phyloP scores from a whole-genome alignment of 2,329 filamentous ascomycete genomes.

The Penicillium psychrosexuale region DNA sequence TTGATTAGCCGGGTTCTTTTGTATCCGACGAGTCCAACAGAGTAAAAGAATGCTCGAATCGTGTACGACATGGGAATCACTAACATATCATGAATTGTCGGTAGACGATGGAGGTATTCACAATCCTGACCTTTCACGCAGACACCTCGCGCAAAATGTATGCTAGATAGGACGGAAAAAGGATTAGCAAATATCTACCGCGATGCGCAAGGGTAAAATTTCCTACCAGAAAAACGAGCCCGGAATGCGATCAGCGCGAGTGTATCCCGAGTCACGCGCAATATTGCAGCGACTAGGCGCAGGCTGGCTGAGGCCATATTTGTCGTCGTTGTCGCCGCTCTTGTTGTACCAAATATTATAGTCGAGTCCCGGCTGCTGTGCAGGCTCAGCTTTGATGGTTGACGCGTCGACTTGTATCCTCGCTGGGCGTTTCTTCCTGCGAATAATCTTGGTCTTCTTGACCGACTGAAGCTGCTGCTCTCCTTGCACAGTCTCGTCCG shows the following conservation, averaged over 20 bases:
- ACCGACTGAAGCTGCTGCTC: conserved; percentile 25
- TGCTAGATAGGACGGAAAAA: not conserved
- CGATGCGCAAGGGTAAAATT: conserved; percentile 62
- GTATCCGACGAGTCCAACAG: not conserved
- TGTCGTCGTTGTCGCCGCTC: conserved; percentile 95
- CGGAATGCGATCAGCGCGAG: conserved; percentile 68
- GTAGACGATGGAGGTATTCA: conserved; percentile 87
- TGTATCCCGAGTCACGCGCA: conserved; percentile 73
- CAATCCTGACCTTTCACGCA: conserved; percentile 83
- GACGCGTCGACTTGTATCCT: conserved; percentile 86
- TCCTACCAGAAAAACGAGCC: conserved; percentile 77
- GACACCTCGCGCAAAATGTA: conserved; percentile 17
- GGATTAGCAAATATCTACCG: conserved; percentile 46
- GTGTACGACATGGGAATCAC: not conserved
- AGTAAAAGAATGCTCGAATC: not conserved
- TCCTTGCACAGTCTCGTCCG: conserved; percentile 32
- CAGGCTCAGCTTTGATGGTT: conserved; percentile 76
- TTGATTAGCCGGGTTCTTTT: not conserved
- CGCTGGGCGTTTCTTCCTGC: conserved; percentile 85
- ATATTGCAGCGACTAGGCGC: conserved; percentile 87
- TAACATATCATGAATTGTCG: conserved; percentile 72
- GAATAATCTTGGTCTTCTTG: conserved; percentile 80
- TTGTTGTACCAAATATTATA: conserved; percentile 99
- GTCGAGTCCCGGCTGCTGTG: conserved; percentile 87
- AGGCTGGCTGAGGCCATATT: conserved; percentile 76